Evolutionary conservation across 2,329 filamentous ascomycete genomes (phyloP).

Genomic region (Alternaria tenuissima): DNA sequence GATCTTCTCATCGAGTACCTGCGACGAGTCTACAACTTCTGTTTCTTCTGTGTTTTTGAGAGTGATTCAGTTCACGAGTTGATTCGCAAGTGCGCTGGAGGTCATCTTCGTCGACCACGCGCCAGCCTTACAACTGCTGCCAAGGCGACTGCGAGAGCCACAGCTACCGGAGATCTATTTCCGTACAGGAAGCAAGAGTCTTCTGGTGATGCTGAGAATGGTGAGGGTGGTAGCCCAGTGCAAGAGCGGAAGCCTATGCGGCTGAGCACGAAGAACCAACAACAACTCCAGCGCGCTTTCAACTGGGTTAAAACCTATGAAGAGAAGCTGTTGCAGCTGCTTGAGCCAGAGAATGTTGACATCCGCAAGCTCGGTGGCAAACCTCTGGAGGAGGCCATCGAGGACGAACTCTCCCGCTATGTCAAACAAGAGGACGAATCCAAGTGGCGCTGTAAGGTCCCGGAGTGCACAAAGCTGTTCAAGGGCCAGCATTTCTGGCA

Average conservation of each 20-base stretch:
- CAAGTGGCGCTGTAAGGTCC: slow-evolving; percentile 96
- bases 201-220: slow-evolving; percentile 70
- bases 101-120: slow-evolving; percentile 91
- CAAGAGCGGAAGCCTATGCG: slow-evolving; percentile 76
- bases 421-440: slow-evolving; percentile 98
- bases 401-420: slow-evolving; percentile 84
- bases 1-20: slow-evolving; percentile 97
- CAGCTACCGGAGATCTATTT: slow-evolving; percentile 81
- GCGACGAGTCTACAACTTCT: slow-evolving; percentile 96
- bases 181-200: slow-evolving; percentile 78
- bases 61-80: slow-evolving; percentile 97
- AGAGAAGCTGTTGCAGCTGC: slow-evolving; percentile 90
- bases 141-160: slow-evolving; percentile 85
- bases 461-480: slow-evolving; percentile 95
- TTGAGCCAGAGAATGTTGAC: slow-evolving; percentile 88
- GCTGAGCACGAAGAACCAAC: slow-evolving; percentile 78
- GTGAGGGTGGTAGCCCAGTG: slow-evolving; percentile 66
- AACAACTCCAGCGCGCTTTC: slow-evolving; percentile 91
- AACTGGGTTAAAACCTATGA: slow-evolving; percentile 99
- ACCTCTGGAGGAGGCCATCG: slow-evolving; percentile 81
- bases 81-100: slow-evolving; percentile 93
- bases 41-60: slow-evolving; percentile 99
- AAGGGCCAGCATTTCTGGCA: slow-evolving; percentile 97
- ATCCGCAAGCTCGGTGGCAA: slow-evolving; percentile 91
- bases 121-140: slow-evolving; percentile 84